These are phyloP conservation scores for Leucogyrophana mollusca DNA, from an alignment of 768 basidiomycete species.

Conservation along the genomic window DNA sequence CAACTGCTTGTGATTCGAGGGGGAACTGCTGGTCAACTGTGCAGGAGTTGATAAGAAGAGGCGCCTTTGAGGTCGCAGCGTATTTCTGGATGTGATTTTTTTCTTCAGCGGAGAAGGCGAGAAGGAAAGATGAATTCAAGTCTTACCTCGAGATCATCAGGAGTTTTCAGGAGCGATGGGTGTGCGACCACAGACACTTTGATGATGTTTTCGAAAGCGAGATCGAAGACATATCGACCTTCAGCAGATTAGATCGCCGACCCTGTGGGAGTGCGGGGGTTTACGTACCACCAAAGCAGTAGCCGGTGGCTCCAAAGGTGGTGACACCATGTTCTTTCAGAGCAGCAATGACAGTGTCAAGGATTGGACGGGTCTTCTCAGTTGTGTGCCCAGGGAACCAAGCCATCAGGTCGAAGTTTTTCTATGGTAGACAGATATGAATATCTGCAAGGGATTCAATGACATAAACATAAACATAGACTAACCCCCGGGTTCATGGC, in stretches of 20 bases:
- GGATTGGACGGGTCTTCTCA: constrained; percentile 28
- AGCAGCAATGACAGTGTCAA: constrained; percentile 37
- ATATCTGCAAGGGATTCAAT: constrained; percentile 1
- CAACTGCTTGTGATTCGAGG: constrained; percentile 26
- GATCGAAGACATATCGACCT: constrained; percentile 43
- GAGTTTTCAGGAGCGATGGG: constrained; percentile 42
- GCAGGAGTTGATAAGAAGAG: constrained; percentile 43
- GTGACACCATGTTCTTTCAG: constrained; percentile 39
- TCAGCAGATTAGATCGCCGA: not conserved
- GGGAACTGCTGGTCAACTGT: constrained; percentile 34
- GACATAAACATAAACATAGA: not conserved
- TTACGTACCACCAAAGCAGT: constrained; percentile 38
- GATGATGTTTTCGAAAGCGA: constrained; percentile 41
- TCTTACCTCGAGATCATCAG: constrained; percentile 36
- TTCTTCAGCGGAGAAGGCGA: constrained; percentile 1
- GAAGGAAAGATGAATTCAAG: not conserved
- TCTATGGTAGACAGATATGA: constrained; percentile 1
- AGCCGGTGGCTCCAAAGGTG: constrained; percentile 39
- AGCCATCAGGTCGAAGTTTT: constrained; percentile 19
- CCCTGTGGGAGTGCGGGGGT: not conserved
- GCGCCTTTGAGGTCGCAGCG: constrained; percentile 29
- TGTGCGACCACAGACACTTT: constrained; percentile 42
- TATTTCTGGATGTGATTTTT: constrained; percentile 25
- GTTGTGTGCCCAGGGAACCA: constrained; percentile 37
- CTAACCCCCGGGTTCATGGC: constrained; percentile 9